Conservation (phyloP, 139 green algal genomes). For the Dunaliella primolecta region DNA sequence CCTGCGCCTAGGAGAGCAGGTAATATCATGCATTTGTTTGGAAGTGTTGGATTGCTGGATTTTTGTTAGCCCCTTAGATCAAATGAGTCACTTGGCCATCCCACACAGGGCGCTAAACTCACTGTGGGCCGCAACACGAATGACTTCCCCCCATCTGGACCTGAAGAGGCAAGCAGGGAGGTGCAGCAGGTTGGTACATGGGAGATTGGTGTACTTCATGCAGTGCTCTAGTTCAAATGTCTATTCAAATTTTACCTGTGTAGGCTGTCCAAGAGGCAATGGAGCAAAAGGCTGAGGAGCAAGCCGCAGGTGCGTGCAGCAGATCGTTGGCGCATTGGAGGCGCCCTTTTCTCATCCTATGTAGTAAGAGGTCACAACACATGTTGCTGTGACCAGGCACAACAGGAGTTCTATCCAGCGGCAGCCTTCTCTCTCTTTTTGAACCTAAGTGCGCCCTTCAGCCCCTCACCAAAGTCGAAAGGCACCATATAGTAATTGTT, state of each 20-base stretch:
- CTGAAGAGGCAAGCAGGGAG: background rate
- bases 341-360: too few species aligned
- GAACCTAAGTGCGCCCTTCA: background rate
- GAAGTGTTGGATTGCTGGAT: background rate
- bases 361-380: background rate
- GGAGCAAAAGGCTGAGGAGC: background rate
- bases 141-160: background rate
- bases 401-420: background rate
- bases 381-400: background rate
- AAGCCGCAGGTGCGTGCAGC: conserved; percentile 13
- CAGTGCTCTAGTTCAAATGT: background rate
- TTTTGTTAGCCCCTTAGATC: background rate
- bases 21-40: background rate
- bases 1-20: background rate
- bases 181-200: background rate
- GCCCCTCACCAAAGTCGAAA: background rate
- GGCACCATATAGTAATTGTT: background rate
- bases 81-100: background rate
- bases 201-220: background rate
- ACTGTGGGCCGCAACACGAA: background rate
- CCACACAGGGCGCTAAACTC: background rate
- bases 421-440: background rate
- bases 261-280: background rate
- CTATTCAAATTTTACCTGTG: background rate
- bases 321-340: too few species aligned